These are phyloP conservation scores for Colletotrichum kahawae DNA, from an alignment of 2,329 filamentous ascomycete species.

Conservation along the genomic window DNA sequence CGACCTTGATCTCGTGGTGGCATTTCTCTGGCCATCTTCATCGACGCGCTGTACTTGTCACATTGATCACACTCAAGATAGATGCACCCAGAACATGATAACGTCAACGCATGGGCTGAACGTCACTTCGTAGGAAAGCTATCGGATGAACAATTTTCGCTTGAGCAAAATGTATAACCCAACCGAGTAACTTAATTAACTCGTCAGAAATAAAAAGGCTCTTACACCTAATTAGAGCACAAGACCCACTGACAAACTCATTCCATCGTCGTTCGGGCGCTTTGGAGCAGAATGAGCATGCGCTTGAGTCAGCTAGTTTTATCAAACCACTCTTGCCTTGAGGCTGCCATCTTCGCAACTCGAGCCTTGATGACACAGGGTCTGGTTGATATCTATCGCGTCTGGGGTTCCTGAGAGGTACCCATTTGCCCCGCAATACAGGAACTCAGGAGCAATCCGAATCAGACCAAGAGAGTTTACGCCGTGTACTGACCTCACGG, in stretches of 20 bases:
- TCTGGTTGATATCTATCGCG: not conserved
- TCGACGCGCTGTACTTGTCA: not conserved
- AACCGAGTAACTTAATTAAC: not conserved
- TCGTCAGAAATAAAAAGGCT: not conserved
- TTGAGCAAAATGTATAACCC: no score
- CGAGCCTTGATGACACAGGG: not conserved
- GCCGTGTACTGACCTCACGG: no score
- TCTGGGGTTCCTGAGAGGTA: no score
- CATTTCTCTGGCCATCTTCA: not conserved
- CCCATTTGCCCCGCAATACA: no score
- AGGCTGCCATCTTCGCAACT: not conserved
- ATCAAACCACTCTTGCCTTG: no score
- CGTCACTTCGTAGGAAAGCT: accelerated
- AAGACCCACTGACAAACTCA: not conserved
- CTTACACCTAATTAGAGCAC: not conserved
- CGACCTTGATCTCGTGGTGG: not conserved
- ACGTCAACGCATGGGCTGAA: not conserved
- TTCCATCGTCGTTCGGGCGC: not conserved
- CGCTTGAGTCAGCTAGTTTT: not conserved
- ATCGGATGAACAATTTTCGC: no score
- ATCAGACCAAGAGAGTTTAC: no score
- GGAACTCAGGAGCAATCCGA: no score
- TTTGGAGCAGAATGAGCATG: not conserved
- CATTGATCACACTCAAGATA: not conserved
- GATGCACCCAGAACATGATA: not conserved